These are phyloP conservation scores for Neoscytalidium dimidiatum DNA, from an alignment of 2,329 filamentous ascomycete genomes.

Conservation along the genomic window DNA sequence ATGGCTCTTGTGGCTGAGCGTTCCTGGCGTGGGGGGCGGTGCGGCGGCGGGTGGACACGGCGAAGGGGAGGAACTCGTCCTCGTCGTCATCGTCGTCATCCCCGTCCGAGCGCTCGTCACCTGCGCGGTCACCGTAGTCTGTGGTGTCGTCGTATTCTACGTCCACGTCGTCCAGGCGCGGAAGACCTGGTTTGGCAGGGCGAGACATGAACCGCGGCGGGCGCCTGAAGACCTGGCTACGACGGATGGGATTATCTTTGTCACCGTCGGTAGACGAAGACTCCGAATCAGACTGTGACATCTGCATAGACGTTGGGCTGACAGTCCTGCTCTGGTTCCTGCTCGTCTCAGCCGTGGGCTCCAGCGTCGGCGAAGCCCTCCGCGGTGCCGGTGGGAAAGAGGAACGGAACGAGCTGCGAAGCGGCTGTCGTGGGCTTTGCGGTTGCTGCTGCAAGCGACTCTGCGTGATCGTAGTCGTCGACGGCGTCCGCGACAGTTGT, in stretches of 20 bases:
- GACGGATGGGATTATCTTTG: slow-evolving; percentile 38
- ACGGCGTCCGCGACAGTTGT: slow-evolving; percentile 48
- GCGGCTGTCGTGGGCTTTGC: slow-evolving; percentile 28
- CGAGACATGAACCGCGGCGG: slow-evolving; percentile 39
- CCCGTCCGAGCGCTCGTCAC: slow-evolving; percentile 33
- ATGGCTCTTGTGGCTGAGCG: neutral
- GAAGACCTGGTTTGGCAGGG: slow-evolving; percentile 30
- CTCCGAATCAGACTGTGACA: slow-evolving; percentile 25
- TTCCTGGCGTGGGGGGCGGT: slow-evolving; percentile 1
- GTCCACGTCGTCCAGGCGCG: slow-evolving; percentile 20
- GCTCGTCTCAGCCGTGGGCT: slow-evolving; percentile 23
- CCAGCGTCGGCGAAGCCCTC: slow-evolving; percentile 21
- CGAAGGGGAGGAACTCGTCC: slow-evolving; percentile 46
- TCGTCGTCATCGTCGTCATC: slow-evolving; percentile 57
- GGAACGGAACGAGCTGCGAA: slow-evolving; percentile 29
- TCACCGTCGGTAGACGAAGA: slow-evolving; percentile 36
- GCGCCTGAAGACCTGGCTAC: slow-evolving; percentile 48
- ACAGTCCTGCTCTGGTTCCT: slow-evolving; percentile 29
- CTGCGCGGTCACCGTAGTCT: slow-evolving; percentile 25
- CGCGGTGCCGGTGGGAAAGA: slow-evolving; percentile 23
- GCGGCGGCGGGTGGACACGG: slow-evolving; percentile 24
- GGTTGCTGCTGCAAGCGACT: slow-evolving; percentile 24
- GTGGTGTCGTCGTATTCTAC: slow-evolving; percentile 31
- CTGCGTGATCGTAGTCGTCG: slow-evolving; percentile 49
- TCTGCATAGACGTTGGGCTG: slow-evolving; percentile 29